These are phyloP conservation scores for Penicillium riverlandense DNA, from an alignment of 495 filamentous ascomycete genomes.

Conservation along the genomic window DNA sequence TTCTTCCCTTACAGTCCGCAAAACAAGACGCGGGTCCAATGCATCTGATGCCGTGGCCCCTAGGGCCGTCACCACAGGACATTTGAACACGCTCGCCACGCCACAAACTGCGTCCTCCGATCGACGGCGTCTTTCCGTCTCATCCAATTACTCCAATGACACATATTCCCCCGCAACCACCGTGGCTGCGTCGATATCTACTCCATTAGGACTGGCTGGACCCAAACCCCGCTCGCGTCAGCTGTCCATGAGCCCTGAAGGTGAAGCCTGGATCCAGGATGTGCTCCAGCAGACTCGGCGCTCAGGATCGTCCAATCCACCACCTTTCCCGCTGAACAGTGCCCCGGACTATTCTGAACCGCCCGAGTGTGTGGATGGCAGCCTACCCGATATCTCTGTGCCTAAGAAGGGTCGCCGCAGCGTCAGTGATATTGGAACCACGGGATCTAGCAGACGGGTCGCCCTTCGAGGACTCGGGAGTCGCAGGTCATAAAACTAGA, in stretches of 20 bases:
- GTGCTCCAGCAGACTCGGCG: constrained; percentile 37
- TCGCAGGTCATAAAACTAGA: constrained; percentile 9
- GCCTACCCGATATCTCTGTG: constrained; percentile 7
- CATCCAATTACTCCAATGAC: constrained; percentile 29
- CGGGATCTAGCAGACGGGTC: constrained; percentile 31
- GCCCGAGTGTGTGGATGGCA: constrained; percentile 4
- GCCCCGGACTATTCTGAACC: not conserved
- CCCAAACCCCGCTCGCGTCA: constrained; percentile 38
- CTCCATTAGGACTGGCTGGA: constrained; percentile 42
- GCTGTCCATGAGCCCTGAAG: constrained; percentile 40
- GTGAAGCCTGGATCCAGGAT: constrained; percentile 46
- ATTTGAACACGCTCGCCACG: constrained; percentile 24
- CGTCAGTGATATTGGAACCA: constrained; percentile 33
- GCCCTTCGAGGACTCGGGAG: constrained; percentile 28
- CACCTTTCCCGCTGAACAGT: constrained; percentile 5
- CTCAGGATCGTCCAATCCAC: constrained; percentile 27
- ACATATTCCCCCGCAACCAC: constrained; percentile 16
- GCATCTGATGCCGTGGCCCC: constrained; percentile 27
- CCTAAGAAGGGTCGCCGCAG: constrained; percentile 26
- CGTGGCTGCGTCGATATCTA: constrained; percentile 13
- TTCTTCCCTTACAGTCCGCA: constrained; percentile 36
- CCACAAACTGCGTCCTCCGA: constrained; percentile 16
- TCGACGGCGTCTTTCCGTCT: constrained; percentile 30
- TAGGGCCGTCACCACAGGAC: constrained; percentile 21
- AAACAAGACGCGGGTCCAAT: constrained; percentile 30